Percentiles rank a stretch among this genome's conserved stretches.
phyloP scores from a whole-genome alignment of 179 eudicot genomes.

The Spergularia azorica region DNA sequence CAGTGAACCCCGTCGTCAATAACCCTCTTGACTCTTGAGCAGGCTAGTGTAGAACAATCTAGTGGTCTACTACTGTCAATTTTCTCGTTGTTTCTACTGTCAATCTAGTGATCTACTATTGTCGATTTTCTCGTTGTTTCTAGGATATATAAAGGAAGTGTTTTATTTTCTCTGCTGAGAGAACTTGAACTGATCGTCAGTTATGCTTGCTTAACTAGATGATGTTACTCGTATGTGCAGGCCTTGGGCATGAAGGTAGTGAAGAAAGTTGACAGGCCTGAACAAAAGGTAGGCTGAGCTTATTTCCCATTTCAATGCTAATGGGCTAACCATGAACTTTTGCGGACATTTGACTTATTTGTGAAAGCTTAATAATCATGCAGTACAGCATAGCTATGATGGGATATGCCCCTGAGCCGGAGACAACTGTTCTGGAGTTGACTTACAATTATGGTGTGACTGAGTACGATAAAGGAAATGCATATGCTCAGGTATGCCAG shows the following conservation, averaged over 20 bases:
- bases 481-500: constrained; percentile 79
- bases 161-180: constrained; percentile 3
- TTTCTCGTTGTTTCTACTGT: no score
- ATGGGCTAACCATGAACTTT: background rate
- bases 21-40: no score
- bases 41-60: background rate
- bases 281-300: constrained; percentile 59
- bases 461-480: constrained; percentile 92
- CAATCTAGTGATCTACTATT: no score
- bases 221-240: constrained; percentile 38
- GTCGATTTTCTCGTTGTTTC: background rate
- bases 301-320: background rate
- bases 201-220: background rate
- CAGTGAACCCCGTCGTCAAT: no score
- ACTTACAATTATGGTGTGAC: constrained; percentile 88
- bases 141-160: background rate
- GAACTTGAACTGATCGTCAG: background rate
- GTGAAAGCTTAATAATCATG: background rate
- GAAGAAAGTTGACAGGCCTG: constrained; percentile 71
- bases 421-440: constrained; percentile 79
- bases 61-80: no score
- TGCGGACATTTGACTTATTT: constrained; percentile 1
- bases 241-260: constrained; percentile 91
- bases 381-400: constrained; percentile 84
- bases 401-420: constrained; percentile 81